Conservation (phyloP, 1,284 basidiomycete genomes). For the Apiotrichum montevideense region DNA sequence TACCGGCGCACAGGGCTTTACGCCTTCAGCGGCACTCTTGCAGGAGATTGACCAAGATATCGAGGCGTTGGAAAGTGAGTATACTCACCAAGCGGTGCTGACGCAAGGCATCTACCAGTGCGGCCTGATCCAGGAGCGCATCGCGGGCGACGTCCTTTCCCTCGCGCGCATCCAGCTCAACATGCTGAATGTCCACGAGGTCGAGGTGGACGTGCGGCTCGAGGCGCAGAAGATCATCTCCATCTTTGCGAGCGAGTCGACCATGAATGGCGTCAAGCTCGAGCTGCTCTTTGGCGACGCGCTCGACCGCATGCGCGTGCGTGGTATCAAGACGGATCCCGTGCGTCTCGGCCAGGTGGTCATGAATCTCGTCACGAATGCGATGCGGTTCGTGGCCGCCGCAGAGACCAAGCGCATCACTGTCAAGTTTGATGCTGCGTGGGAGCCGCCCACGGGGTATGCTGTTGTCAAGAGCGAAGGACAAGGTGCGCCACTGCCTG, state of each 20-base stretch:
- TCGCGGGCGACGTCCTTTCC: slow-evolving; percentile 48
- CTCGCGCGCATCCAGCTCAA: slow-evolving; percentile 47
- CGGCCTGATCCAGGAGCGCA: slow-evolving; percentile 47
- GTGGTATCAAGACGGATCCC: slow-evolving; percentile 40
- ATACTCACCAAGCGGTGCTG: neutral
- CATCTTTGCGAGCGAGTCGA: slow-evolving; percentile 38
- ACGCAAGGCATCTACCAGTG: slow-evolving; percentile 32
- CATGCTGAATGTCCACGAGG: slow-evolving; percentile 34
- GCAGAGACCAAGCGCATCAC: slow-evolving; percentile 20
- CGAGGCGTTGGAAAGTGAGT: slow-evolving; percentile 27
- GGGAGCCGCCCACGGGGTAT: slow-evolving; percentile 14
- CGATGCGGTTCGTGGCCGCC: slow-evolving; percentile 27
- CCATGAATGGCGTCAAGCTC: slow-evolving; percentile 35
- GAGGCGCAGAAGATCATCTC: slow-evolving; percentile 39
- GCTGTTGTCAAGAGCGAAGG: neutral
- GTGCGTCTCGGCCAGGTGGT: slow-evolving; percentile 44
- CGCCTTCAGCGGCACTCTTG: slow-evolving; percentile 21
- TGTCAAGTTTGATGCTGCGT: slow-evolving; percentile 26
- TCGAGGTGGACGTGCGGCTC: slow-evolving; percentile 41
- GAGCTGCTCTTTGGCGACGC: slow-evolving; percentile 28
- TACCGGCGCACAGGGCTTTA: slow-evolving; percentile 3
- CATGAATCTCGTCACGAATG: slow-evolving; percentile 32
- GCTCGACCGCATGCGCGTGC: slow-evolving; percentile 20
- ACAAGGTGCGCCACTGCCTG: too few relatives aligned
- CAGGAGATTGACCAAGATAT: slow-evolving; percentile 36